Conservation (phyloP, 2,329 filamentous ascomycete genomes). For the Zymoseptoria passerinii region DNA sequence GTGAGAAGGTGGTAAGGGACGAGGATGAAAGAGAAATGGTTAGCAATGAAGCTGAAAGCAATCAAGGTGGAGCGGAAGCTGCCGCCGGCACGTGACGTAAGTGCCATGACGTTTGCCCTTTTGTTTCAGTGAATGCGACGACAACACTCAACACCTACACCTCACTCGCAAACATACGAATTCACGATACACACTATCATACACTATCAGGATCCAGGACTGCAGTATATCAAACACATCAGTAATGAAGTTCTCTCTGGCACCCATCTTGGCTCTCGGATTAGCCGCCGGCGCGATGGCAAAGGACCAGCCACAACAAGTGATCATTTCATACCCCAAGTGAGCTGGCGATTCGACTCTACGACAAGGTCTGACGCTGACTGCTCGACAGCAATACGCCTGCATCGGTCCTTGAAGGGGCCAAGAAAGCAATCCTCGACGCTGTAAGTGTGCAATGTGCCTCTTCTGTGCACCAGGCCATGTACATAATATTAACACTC, state of each 20-base stretch:
- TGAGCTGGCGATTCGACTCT: not conserved
- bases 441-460: constrained; percentile 27
- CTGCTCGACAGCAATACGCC: constrained; percentile 45
- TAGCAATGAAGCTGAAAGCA: not conserved
- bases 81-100: not conserved
- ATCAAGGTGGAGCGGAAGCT: not conserved
- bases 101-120: not conserved
- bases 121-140: not conserved
- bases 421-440: constrained; percentile 46
- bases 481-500: constrained; percentile 11
- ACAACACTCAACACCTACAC: not conserved
- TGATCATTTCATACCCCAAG: constrained; percentile 70
- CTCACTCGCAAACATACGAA: not conserved
- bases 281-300: constrained; percentile 16
- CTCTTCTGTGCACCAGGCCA: not conserved
- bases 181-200: not conserved
- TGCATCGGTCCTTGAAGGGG: constrained; percentile 57
- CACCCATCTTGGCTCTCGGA: constrained; percentile 17
- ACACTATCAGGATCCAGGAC: not conserved
- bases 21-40: not conserved
- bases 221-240: not conserved
- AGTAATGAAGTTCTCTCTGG: constrained; percentile 25
- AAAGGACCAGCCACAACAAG: constrained; percentile 48
- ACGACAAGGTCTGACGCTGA: not conserved
- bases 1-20: not conserved